phyloP scores from a whole-genome alignment of 225 moss, liverwort and hornwort species.

The Physcomitrellopsis africana region DNA sequence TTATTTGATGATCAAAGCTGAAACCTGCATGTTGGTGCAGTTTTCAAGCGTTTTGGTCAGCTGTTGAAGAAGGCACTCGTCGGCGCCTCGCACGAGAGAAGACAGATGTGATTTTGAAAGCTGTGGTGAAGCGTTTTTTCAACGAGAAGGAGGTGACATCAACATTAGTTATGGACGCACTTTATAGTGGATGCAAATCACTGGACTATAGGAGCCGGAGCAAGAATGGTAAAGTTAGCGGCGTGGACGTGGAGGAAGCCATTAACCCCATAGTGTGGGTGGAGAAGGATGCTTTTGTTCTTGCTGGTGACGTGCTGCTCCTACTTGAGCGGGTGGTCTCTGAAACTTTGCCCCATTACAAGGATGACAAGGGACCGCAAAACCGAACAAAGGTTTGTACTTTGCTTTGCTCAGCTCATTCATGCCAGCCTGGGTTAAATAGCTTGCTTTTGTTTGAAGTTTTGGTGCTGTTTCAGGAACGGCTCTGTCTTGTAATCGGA shows the following conservation, averaged over 20 bases:
- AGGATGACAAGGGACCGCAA: conserved; percentile 99
- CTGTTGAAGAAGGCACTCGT: conserved; percentile 87
- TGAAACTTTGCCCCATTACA: conserved; percentile 94
- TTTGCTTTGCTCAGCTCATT: conserved; percentile 3
- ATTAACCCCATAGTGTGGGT: conserved; percentile 95
- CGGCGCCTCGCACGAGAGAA: conserved; percentile 89
- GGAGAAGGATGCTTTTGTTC: conserved; percentile 97
- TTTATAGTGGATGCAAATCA: conserved; percentile 98
- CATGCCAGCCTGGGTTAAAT: conserved; percentile 7
- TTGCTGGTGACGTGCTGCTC: conserved; percentile 91
- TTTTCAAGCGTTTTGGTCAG: conserved; percentile 96
- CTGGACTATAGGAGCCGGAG: conserved; percentile 95
- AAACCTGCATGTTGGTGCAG: conserved; percentile 49
- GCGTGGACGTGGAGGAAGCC: conserved; percentile 90
- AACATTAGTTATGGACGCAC: conserved; percentile 99
- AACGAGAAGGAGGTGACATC: conserved; percentile 99
- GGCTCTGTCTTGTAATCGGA: not conserved
- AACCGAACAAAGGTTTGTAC: conserved; percentile 90
- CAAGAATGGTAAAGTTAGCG: conserved; percentile 95
- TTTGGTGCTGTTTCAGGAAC: not conserved
- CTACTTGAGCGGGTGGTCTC: conserved; percentile 89
- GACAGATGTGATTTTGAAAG: conserved; percentile 96
- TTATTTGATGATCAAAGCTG: conserved; percentile 12
- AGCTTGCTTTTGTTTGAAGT: not conserved
- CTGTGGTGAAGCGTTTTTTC: conserved; percentile 96